Evolutionary conservation across 352 stramenopile species (phyloP).

Genomic region (Phytophthora pluvialis): DNA sequence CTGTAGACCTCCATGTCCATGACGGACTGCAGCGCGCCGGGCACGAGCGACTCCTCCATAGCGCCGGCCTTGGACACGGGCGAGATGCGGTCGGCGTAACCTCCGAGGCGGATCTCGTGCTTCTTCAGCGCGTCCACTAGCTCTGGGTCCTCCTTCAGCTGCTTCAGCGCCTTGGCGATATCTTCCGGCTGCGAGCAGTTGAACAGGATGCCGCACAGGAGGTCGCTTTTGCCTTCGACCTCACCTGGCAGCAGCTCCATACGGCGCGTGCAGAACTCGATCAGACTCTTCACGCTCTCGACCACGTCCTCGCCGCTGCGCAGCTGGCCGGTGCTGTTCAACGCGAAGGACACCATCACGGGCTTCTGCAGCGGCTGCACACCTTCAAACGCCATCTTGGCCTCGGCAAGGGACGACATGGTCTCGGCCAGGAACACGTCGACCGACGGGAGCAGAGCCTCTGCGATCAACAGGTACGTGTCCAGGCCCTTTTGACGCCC

Average conservation of each 20-base stretch:
- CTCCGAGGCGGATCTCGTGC: conserved; percentile 64
- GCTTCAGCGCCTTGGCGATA: conserved; percentile 82
- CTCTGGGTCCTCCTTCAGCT: conserved; percentile 44
- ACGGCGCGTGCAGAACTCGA: conserved; percentile 45
- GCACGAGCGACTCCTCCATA: conserved; percentile 76
- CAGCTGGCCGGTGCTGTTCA: conserved; percentile 73
- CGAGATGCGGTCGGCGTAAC: conserved; percentile 91
- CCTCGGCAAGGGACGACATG: conserved; percentile 91
- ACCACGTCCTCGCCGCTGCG: conserved; percentile 81
- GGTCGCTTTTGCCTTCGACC: conserved; percentile 23
- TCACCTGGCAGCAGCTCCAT: conserved; percentile 27
- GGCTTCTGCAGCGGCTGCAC: conserved; percentile 67
- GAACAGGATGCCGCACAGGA: conserved; percentile 85
- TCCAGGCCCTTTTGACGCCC: conserved; percentile 68
- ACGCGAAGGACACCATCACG: conserved; percentile 88
- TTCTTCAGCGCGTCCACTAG: conserved; percentile 40
- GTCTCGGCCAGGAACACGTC: conserved; percentile 90
- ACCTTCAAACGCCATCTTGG: conserved; percentile 81
- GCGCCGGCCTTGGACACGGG: conserved; percentile 58
- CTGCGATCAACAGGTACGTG: conserved; percentile 77
- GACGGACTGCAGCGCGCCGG: conserved; percentile 70
- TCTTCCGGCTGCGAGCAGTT: conserved; percentile 93
- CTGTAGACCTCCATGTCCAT: conserved; percentile 76
- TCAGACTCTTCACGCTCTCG: conserved; percentile 51
- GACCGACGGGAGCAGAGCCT: conserved; percentile 77